phyloP scores from a whole-genome alignment of 495 filamentous ascomycete species.

The Penicillium pancosmium region DNA sequence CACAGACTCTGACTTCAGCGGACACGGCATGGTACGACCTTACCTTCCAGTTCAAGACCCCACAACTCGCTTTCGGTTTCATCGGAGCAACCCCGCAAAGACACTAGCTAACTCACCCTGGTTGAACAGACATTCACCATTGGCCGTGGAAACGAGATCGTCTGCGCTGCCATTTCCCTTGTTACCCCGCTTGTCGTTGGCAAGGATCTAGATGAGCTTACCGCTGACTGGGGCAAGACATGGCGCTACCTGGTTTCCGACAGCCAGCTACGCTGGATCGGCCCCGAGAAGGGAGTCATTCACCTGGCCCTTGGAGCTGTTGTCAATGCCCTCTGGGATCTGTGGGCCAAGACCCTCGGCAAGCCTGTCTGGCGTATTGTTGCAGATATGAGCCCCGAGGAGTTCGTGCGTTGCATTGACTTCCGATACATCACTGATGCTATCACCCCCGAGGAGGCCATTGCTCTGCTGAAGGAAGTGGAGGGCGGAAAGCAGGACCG shows the following conservation, averaged over 20 bases:
- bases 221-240: slow-evolving; percentile 81
- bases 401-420: slow-evolving; percentile 86
- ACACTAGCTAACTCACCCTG: slow-evolving; percentile 6
- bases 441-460: slow-evolving; percentile 83
- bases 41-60: neutral
- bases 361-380: slow-evolving; percentile 93
- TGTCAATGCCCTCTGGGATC: slow-evolving; percentile 93
- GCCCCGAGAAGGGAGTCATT: slow-evolving; percentile 93
- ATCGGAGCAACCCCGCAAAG: neutral
- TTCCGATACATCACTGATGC: slow-evolving; percentile 94
- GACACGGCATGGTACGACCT: slow-evolving; percentile 81
- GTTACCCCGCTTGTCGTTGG: slow-evolving; percentile 72
- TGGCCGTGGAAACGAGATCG: slow-evolving; percentile 92
- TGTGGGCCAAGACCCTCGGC: slow-evolving; percentile 83
- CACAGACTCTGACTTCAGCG: slow-evolving; percentile 71
- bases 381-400: slow-evolving; percentile 83
- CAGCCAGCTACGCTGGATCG: slow-evolving; percentile 91
- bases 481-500: slow-evolving; percentile 67
- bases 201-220: slow-evolving; percentile 73
- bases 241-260: slow-evolving; percentile 92
- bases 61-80: neutral
- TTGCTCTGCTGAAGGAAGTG: slow-evolving; percentile 65
- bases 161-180: slow-evolving; percentile 80
- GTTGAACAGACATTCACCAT: slow-evolving; percentile 86
- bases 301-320: slow-evolving; percentile 89